A percentile compares a stretch with the other conserved stretches of the same genome.
These are phyloP conservation scores for Candida peoriensis DNA, from an alignment of 805 yeast genomes.

Conservation along the genomic window DNA sequence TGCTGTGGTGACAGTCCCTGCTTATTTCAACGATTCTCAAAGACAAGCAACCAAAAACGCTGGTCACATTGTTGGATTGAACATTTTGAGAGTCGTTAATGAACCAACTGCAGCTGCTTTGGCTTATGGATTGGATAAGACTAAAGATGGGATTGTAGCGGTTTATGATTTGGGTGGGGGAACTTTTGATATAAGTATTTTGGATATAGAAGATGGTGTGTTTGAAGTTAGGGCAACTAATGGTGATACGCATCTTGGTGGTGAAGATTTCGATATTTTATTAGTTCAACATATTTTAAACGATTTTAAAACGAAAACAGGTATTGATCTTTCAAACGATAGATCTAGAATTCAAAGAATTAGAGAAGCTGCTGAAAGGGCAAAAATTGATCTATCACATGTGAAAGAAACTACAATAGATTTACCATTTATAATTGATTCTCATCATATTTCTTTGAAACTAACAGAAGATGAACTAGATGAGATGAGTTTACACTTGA, in stretches of 20 bases:
- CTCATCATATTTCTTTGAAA: constrained; percentile 53
- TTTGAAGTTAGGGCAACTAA: constrained; percentile 80
- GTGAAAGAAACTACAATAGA: constrained; percentile 55
- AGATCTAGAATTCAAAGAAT: constrained; percentile 64
- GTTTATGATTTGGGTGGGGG: constrained; percentile 79
- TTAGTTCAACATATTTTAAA: constrained; percentile 48
- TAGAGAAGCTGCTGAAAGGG: constrained; percentile 70
- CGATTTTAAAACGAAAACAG: constrained; percentile 44
- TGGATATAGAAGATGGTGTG: constrained; percentile 74
- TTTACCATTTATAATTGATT: constrained; percentile 63
- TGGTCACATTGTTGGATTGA: constrained; percentile 65
- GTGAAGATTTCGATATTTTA: constrained; percentile 73
- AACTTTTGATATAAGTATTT: constrained; percentile 71
- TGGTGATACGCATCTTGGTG: constrained; percentile 79
- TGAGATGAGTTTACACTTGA: constrained; percentile 57
- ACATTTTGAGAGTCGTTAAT: constrained; percentile 68
- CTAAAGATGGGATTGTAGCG: constrained; percentile 35
- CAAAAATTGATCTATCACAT: constrained; percentile 71
- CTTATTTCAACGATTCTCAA: constrained; percentile 76
- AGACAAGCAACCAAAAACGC: constrained; percentile 78
- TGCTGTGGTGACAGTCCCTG: constrained; percentile 81
- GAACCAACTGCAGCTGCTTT: constrained; percentile 87
- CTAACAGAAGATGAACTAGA: constrained; percentile 68
- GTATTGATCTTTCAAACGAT: constrained; percentile 48
- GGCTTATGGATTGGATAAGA: constrained; percentile 68